Evolutionary conservation across 306 rosid species (phyloP), one percentile per base, ranked within the genome.

Genomic region (Argentina anserina): DNA sequence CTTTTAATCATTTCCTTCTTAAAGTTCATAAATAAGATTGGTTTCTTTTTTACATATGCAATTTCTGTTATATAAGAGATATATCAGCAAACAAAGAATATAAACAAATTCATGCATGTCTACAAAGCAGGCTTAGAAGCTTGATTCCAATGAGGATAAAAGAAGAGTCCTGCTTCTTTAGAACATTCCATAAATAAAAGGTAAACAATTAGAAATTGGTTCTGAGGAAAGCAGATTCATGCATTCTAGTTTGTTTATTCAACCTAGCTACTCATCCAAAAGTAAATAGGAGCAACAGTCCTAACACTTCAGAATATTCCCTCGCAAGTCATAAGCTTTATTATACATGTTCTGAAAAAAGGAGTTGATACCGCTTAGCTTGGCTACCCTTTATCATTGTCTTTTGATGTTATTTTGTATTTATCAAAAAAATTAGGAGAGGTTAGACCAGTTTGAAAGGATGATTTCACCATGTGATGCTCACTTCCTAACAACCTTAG

Each of bases 1-100:
- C 72, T 82, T 81, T 82, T 83, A 87, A 85, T 89, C 84, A 82
- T 89, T 82, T 73, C 72, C 76, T 72, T 50, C 82, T 80, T 78
- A 75, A 71, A 42, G 55, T 65, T 81, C 75, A 79, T 53, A 81
- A 84, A 82, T 67, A 73, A 45, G 75, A 42, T 69, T 11, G 79
- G 83, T 70, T 78, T 76, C 80, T 76, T 60, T 60, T 73, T 84
- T 79, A 77, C 81, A 78, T 50, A 64, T 37, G 59, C 72, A 70
- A 28, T 34, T 34, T 39, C 75, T 36, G 60, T 28, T 15, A 66
- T 77, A 49, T 45, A 73, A 47, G 73, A 72, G 45, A 61, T 63
- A 34, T 34, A 62, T 20, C 20, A 78, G 58, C 68, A 78, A 64
- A 46, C 71, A 45, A 74, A 45, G 77, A 79, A 80, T 42, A 75